Base-by-base conservation (phyloP, 2,329 filamentous ascomycete species). In the Colletotrichum filicis region DNA sequence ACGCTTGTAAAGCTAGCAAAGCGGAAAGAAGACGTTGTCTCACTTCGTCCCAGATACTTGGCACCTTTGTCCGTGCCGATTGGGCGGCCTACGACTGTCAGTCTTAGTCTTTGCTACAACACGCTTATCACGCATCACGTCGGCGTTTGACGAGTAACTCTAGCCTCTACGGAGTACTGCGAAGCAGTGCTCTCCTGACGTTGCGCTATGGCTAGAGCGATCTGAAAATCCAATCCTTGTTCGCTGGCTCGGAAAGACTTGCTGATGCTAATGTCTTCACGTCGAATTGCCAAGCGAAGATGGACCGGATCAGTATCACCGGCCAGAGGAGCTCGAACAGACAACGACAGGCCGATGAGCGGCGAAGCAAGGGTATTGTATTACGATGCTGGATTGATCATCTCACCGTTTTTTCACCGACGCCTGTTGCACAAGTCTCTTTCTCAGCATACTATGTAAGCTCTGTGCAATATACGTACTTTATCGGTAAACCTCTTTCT, bases 61-160 rank as follows among this genome's bases (percentile, higher is more conserved):
- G 37, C 64, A 35, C 35, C 16, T 22, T 24, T n/a, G 12, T 12
- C 14, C 49, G 8, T 42, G 24, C 12, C 66, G 58, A 75, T 68
- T 71, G 67, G 74, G 37, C 24, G 16, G 42, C 37, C 46, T 71
- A 74, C 71, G 66, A 67, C 30, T 42, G 30, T 26, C 49, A 26
- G 26, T 22, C 32, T 37, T 26, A 57, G 35, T 16, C 35, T 66
- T 30, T 14, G 22, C 37, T 42, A 49, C 53, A 42, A 30, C 19
- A 32, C 14, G 22, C 4, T 30, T 26, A 22, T 28, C 35, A n/a
- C 16, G 35, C 35, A 30, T 32, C 46, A 16, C 28, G 37, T n/a
- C 8, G 24, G 24, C 16, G 16, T 59, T 66, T 28, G 12, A 30
- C 16, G 12, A 22, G 24, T 19, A 37, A 16, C 35, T n/a, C 14